phyloP scores from a whole-genome alignment of 495 filamentous ascomycete species.

The Aspergillus sparsus region DNA sequence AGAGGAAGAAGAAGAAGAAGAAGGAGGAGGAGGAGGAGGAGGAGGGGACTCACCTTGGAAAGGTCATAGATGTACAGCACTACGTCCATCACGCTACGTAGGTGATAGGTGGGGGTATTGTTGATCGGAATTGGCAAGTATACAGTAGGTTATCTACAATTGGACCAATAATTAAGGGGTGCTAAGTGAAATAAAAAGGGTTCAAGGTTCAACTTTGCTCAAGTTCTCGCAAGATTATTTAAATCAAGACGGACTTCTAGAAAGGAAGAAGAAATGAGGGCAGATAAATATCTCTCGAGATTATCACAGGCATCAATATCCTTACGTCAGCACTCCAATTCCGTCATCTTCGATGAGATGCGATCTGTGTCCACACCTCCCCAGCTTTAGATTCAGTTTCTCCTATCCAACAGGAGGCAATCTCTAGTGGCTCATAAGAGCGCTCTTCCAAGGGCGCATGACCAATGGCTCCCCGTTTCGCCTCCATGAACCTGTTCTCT shows the following conservation, averaged over 20 bases:
- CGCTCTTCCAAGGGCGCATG: background rate
- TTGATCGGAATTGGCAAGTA: no score
- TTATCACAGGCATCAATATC: conserved; percentile 29
- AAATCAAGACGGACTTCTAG: background rate
- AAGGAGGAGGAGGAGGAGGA: background rate
- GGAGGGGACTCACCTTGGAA: conserved; percentile 57
- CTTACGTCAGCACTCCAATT: conserved; percentile 45
- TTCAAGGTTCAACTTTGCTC: no score
- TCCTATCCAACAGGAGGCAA: background rate
- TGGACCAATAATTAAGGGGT: no score
- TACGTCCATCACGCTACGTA: conserved; percentile 67
- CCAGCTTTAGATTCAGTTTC: no score
- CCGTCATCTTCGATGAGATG: conserved; percentile 30
- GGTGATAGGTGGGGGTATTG: background rate
- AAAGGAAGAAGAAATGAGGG: conserved; percentile 7
- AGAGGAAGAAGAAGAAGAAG: conserved; percentile 2
- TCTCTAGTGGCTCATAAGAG: background rate
- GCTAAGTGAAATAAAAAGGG: no score
- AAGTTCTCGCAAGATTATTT: no score
- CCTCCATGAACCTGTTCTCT: conserved; percentile 15
- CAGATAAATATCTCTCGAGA: background rate
- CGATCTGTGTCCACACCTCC: background rate
- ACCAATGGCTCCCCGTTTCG: conserved; percentile 9
- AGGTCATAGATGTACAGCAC: conserved; percentile 94
- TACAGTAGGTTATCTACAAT: no score